phyloP scores from a whole-genome alignment of 164 flowering plant genomes.

The Buxus sempervirens region DNA sequence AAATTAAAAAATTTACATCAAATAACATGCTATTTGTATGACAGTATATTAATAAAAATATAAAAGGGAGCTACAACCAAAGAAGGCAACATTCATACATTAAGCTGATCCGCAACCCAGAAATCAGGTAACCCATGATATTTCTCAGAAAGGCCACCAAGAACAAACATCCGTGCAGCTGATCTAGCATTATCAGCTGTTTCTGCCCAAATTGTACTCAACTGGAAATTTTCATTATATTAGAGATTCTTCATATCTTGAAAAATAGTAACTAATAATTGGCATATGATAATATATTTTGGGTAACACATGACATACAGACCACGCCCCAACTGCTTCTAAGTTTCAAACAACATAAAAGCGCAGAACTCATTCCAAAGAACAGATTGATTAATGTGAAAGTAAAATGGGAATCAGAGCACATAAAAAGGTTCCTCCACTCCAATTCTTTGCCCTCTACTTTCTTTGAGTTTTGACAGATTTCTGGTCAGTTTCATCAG shows the following conservation, averaged over 20 bases:
- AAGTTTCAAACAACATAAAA: not conserved
- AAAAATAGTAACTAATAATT: not conserved
- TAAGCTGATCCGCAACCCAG: conserved; percentile 69
- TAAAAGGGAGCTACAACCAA: not conserved
- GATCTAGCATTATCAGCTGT: conserved; percentile 89
- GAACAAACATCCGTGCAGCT: conserved; percentile 76
- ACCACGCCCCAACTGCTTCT: not conserved
- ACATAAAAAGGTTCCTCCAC: not conserved
- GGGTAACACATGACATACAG: not conserved
- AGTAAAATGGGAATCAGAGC: not conserved
- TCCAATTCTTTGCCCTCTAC: not conserved
- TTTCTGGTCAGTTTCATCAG: not conserved
- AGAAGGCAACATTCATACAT: conserved; percentile 40
- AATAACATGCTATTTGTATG: not conserved
- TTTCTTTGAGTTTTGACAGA: not conserved
- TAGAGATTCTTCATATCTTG: not conserved
- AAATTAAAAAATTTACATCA: not conserved
- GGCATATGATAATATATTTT: no score
- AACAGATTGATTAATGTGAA: not conserved
- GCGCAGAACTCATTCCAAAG: not conserved
- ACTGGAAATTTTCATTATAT: conserved; percentile 35
- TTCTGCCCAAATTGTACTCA: conserved; percentile 97
- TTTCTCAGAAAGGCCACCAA: conserved; percentile 87
- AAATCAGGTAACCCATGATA: conserved; percentile 71
- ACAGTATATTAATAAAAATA: not conserved